Evolutionary conservation across 495 filamentous ascomycete genomes (phyloP).

Genomic region (Aspergillus wentii): DNA sequence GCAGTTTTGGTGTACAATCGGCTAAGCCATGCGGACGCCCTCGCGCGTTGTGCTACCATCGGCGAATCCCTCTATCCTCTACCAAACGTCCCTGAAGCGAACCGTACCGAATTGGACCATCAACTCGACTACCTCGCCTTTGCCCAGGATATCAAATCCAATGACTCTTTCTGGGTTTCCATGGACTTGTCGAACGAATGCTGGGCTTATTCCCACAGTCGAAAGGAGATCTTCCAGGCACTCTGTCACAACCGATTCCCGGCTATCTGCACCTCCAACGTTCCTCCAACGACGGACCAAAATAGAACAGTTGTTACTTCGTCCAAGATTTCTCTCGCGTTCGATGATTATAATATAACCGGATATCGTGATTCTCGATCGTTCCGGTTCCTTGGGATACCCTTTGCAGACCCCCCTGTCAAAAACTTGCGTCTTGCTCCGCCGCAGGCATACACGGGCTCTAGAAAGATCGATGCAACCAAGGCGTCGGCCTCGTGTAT

Average conservation of each 20-base stretch:
- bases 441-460: constrained; percentile 33
- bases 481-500: constrained; percentile 37
- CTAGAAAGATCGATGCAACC: constrained; percentile 36
- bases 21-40: constrained; percentile 10
- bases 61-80: constrained; percentile 20
- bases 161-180: constrained; percentile 16
- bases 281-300: constrained; percentile 19
- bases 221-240: constrained; percentile 3
- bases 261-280: constrained; percentile 21
- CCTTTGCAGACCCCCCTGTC: constrained; percentile 41
- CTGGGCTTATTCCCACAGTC: constrained; percentile 11
- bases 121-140: constrained; percentile 24
- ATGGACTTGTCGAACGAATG: constrained; percentile 2
- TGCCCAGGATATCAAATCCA: constrained; percentile 7
- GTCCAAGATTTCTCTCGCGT: constrained; percentile 30
- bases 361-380: constrained; percentile 49
- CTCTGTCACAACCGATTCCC: constrained; percentile 14
- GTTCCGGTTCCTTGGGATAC: constrained; percentile 49
- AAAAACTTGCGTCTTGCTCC: constrained; percentile 37
- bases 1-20: constrained; percentile 18
- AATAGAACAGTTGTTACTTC: constrained; percentile 11
- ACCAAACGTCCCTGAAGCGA: constrained; percentile 1
- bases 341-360: constrained; percentile 15
- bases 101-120: constrained; percentile 18
- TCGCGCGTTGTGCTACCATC: constrained; percentile 14